Base-by-base conservation (phyloP, 208 protist genomes). In the Acanthamoeba royreba region DNA sequence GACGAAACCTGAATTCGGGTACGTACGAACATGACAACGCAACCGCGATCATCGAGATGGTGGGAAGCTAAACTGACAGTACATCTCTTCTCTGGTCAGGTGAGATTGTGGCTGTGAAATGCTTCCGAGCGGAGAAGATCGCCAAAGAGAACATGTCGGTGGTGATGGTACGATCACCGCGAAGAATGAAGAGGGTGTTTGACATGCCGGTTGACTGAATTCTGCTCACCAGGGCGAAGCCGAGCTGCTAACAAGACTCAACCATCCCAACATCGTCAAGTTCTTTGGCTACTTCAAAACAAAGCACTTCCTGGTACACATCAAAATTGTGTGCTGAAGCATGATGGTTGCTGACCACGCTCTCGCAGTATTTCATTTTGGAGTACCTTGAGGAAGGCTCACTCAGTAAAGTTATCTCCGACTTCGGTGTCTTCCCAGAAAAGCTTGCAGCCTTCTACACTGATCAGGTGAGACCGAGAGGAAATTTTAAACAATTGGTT, bases 361-460 rank as follows among this genome's bases (percentile, higher is more conserved):
- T 55, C 13, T 55, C 49, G 49, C 19, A 79, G 66, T 97, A 98
- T 83, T 98, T 98, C 63, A 89, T 98, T 3, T 77, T 98, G 35
- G 98, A 98, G 94, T 98, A 93, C 86, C 94, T 97, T 11, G 97
- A 99, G 85, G 97, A 98, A 52, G 98, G 98, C 22, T 98, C 97
- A 38, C 95, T 99, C 22, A 81, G 96, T 45, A 94, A 93, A n/a
- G 94, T 98, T 22, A 74, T 98, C 22, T 98, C 98, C 86, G 96
- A 98, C 79, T 98, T 98, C 95, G 98, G 97, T 28, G 35, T 94
- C 31, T 95, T 99, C 47, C 97, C 97, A 15, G 66, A 79, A 40
- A 79, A 79, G 66, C 66, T 79, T 33, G 66, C 66, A 11, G 66
- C 66, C 1, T 79, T 79, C 66, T 79, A 79, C 66, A 79, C 19